phyloP scores from a whole-genome alignment of 192 early-diverging fungal species.

The Coemansia sp. region DNA sequence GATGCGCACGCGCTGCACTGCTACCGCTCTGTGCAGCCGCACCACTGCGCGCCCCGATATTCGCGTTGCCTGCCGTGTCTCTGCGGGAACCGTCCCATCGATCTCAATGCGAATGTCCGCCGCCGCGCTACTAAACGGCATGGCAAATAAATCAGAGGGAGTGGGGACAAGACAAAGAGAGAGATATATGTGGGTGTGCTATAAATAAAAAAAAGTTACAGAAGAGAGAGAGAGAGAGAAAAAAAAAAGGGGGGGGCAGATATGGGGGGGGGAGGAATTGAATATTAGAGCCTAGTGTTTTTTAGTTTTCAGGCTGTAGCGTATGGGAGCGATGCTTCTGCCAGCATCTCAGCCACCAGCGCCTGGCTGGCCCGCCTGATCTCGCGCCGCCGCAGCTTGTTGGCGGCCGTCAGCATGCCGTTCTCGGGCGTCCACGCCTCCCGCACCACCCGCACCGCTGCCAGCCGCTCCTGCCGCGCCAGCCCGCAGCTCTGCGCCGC shows the following conservation, averaged over 20 bases:
- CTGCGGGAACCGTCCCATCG: not conserved
- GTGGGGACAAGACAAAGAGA: not conserved
- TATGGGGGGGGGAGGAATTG: too few species aligned
- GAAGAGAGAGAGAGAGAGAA: not conserved
- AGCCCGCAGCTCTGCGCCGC: slow-evolving; percentile 68
- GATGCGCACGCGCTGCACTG: slow-evolving; percentile 21
- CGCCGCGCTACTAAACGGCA: slow-evolving; percentile 37
- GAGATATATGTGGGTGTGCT: not conserved
- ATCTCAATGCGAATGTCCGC: slow-evolving; percentile 22
- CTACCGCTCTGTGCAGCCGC: not conserved
- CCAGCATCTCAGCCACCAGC: slow-evolving; percentile 12
- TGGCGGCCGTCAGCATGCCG: slow-evolving; percentile 88
- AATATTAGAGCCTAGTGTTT: too few species aligned
- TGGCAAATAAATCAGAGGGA: not conserved
- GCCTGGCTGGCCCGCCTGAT: slow-evolving; percentile 65
- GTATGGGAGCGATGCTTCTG: not conserved
- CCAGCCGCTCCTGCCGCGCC: slow-evolving; percentile 71
- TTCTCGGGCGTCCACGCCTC: slow-evolving; percentile 94
- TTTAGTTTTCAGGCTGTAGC: too few species aligned
- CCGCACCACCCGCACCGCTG: slow-evolving; percentile 60
- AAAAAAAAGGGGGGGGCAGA: not conserved
- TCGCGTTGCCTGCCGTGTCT: not conserved
- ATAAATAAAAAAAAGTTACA: slow-evolving; percentile 3
- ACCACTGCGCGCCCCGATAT: slow-evolving; percentile 19
- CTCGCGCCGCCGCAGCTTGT: slow-evolving; percentile 83